phyloP scores from a whole-genome alignment of 352 stramenopile genomes.

The Phytopythium sindhum region DNA sequence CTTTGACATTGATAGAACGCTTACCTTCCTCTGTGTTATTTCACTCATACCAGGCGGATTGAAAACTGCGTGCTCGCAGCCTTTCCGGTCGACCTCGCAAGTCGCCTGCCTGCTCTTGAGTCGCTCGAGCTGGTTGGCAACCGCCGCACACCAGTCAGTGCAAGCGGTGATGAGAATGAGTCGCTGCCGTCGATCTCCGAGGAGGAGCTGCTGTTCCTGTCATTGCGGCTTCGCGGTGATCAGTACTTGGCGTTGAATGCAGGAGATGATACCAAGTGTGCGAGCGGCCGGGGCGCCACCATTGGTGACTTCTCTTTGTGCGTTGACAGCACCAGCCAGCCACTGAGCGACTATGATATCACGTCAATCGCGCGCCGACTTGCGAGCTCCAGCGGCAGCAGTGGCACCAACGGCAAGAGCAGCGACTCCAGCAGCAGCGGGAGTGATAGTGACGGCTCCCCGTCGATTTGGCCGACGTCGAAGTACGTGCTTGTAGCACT shows the following conservation, averaged over 20 bases:
- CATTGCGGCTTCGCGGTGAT: slow-evolving; percentile 3
- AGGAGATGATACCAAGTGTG: background rate
- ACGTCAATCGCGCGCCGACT: background rate
- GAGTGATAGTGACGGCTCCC: slow-evolving; percentile 1
- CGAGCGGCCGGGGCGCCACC: slow-evolving; percentile 10
- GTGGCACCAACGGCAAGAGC: background rate
- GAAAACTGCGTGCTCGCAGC: slow-evolving; percentile 18
- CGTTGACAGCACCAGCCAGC: slow-evolving; percentile 1
- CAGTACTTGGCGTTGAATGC: background rate
- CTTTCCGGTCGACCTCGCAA: slow-evolving; percentile 14
- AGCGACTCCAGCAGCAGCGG: background rate
- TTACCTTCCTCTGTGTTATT: background rate
- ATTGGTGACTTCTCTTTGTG: slow-evolving; percentile 19
- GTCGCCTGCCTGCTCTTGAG: slow-evolving; percentile 18
- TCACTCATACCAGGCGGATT: slow-evolving; percentile 8
- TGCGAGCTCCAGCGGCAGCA: background rate
- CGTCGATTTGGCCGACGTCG: slow-evolving; percentile 13
- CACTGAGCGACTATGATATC: background rate
- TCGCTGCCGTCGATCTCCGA: slow-evolving; percentile 15
- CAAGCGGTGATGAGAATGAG: background rate
- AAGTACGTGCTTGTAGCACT: slow-evolving; percentile 34
- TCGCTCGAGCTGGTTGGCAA: slow-evolving; percentile 18
- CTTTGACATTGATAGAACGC: background rate
- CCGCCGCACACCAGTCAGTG: background rate
- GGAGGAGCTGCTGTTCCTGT: slow-evolving; percentile 17